Percentiles rank a stretch among this genome's conserved stretches.
These are phyloP conservation scores for Colletotrichum trifolii DNA, from an alignment of 2,329 filamentous ascomycete species.

Conservation along the genomic window DNA sequence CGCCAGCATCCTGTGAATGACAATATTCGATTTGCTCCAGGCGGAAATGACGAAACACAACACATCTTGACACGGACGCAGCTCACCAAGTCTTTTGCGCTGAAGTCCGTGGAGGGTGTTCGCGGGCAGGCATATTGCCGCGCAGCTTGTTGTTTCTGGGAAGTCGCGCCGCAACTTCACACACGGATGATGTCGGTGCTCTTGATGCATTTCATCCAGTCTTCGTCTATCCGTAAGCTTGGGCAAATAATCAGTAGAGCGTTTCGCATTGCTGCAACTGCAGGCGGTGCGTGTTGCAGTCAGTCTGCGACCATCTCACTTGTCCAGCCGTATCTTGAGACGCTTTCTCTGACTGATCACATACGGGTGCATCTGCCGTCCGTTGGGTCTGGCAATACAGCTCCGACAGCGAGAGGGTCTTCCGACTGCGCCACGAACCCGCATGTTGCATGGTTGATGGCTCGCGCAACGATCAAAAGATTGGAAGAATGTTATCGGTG, in stretches of 20 bases:
- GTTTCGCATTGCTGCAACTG: neutral
- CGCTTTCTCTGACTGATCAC: too few relatives aligned
- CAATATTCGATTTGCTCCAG: neutral
- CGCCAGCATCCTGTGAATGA: neutral
- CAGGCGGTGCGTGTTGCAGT: too few relatives aligned
- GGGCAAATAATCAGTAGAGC: too few relatives aligned
- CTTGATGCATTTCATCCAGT: neutral
- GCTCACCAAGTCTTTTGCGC: neutral
- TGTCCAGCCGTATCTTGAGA: too few relatives aligned
- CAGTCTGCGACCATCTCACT: too few relatives aligned
- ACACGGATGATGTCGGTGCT: neutral
- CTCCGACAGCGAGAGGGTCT: neutral
- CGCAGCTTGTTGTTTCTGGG: constrained; percentile 12
- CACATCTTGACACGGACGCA: neutral
- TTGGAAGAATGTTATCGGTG: neutral
- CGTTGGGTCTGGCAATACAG: neutral
- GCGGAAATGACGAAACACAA: constrained; percentile 7
- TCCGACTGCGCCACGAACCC: neutral
- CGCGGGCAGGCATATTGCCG: constrained; percentile 8
- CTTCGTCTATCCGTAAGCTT: too few relatives aligned
- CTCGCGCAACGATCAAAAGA: neutral
- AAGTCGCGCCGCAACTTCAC: constrained; percentile 13
- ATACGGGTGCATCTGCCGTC: too few relatives aligned
- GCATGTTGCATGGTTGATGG: neutral
- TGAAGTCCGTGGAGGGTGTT: neutral